Base-by-base conservation (phyloP, 75 land plant species). In the Sequoia sempervirens region DNA sequence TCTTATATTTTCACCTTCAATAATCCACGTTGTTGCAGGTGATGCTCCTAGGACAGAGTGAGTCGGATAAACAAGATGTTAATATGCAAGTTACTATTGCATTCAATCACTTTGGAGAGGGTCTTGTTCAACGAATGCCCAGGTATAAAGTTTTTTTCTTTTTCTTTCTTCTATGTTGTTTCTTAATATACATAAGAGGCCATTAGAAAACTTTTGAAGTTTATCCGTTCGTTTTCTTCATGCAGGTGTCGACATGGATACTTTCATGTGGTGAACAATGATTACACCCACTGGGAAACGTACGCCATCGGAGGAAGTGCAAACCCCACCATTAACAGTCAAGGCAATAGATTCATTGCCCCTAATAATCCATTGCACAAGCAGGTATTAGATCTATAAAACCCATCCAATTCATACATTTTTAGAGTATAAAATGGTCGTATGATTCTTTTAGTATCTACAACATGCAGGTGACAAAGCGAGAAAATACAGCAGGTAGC, bases 281-380 rank as follows among this genome's bases (percentile, higher is more conserved):
- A 94, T 83, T 96, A 96, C 85, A 89, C 90, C 40, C 94, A 91
- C 88, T 96, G 98, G 98, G 92, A 88, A 85, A 94, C 95, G 95
- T 96, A 96, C 84, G 98, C 98, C 74, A 92, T 96, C 37, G 98
- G 98, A 75, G 98, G 98, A 56, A 96, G 98, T 86, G 93, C 91
- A 28, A 68, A 90, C 41, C 98, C 98, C 28, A 96, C 98, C 81
- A 93, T 96, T 73, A 91, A 91, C 86, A 95, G 97, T 85, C 92
- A 95, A 75, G 95, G 95, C 85, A 96, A 96, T 82, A 73, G 97
- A 84, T 96, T 88, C 87, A 84, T 89, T 78, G 98, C 98, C 43
- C 92, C 98, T 36, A 30, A 23, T 23, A 88, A 90, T 56, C 83
- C 80, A 87, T 46, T 58, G 81, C 72, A 83, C 50, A 85, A 82